Evolutionary conservation across 2,329 filamentous ascomycete species (phyloP).

Genomic region (Ceratocystis huliohia): DNA sequence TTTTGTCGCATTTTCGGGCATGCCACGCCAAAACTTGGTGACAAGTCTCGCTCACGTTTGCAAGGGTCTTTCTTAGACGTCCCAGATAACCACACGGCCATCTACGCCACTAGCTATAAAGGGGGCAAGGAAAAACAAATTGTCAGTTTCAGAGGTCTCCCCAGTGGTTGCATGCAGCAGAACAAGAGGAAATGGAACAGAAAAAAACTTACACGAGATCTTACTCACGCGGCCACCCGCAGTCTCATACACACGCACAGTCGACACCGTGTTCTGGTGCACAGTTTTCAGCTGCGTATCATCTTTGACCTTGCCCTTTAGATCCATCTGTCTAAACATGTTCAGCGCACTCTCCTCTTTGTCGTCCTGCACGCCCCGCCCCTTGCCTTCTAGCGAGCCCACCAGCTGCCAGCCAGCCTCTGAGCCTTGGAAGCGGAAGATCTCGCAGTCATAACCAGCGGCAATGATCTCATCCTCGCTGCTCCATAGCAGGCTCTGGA

Average conservation of each 20-base stretch:
- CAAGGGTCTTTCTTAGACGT: slow-evolving; percentile 38
- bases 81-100: slow-evolving; percentile 70
- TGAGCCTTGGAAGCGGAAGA: slow-evolving; percentile 74
- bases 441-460: slow-evolving; percentile 80
- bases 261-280: slow-evolving; percentile 93
- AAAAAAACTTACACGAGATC: slow-evolving; percentile 65
- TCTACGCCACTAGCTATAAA: slow-evolving; percentile 64
- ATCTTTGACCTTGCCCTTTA: slow-evolving; percentile 83
- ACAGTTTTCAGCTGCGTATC: slow-evolving; percentile 91
- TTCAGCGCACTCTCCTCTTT: slow-evolving; percentile 89
- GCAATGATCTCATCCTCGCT: slow-evolving; percentile 87
- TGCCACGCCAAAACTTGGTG: neutral
- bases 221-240: slow-evolving; percentile 53
- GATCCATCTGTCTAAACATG: slow-evolving; percentile 98
- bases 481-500: slow-evolving; percentile 87
- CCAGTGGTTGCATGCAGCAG: slow-evolving; percentile 10
- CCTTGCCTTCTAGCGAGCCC: slow-evolving; percentile 68
- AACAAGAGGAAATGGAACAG: slow-evolving; percentile 23
- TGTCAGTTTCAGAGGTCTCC: slow-evolving; percentile 1
- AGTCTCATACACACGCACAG: slow-evolving; percentile 62
- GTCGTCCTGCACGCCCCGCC: slow-evolving; percentile 46
- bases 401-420: slow-evolving; percentile 71
- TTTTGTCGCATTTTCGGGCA: slow-evolving; percentile 13
- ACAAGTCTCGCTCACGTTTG: neutral
- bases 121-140: slow-evolving; percentile 14